Base-by-base conservation (phyloP, 257 asterid species). In the Mentha longifolia region DNA sequence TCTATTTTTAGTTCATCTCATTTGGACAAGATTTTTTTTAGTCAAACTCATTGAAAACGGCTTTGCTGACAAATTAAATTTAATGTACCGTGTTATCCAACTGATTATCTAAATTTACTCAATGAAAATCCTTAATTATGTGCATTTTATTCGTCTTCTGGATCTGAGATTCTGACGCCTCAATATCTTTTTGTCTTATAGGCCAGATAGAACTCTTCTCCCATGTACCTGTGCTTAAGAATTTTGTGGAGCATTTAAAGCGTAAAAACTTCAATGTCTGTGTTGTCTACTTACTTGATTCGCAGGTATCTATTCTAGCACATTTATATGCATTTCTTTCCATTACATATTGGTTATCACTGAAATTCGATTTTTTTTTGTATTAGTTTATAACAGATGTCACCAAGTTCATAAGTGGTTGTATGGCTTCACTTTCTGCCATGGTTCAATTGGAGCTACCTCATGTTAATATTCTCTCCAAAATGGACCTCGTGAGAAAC, bases 361-460 rank as follows among this genome's bases (percentile, higher is more conserved):
- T 73, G 56, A 67, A 39, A 9, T 71, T 33, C 10, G 50, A 33
- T 63, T 15, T 67, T 67, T 37, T 75, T 68, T 30, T 65, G 4
- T 57, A 17, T 58, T 77, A 91, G 99, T 95, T 95, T 80, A 87
- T 95, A 45, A 92, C 99, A 67, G 98, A 95, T 75, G 98, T 92
- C 80, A 88, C 99, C 92, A 95, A 95, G 88, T 95, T 95, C 79
- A 88, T 92, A 10, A 95, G 98, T 77, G 98, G 99, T 20, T 95
- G 99, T 71, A 92, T 95, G 99, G 79, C 98, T 68, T 92, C 99
- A 50, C 99, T 95, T 79, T 95, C 98, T 67, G 97, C 97, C 11
- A 95, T 89, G 99, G 85, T 95, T 77, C 99, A 95, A 78, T 91
- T 92, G 81, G 98, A 95, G 86, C 86, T 95, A 63, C 99, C 99